A percentile compares a stretch with the other conserved stretches of the same genome.
phyloP scores from a whole-genome alignment of 1,284 basidiomycete genomes.

The Pseudozyma pruni region DNA sequence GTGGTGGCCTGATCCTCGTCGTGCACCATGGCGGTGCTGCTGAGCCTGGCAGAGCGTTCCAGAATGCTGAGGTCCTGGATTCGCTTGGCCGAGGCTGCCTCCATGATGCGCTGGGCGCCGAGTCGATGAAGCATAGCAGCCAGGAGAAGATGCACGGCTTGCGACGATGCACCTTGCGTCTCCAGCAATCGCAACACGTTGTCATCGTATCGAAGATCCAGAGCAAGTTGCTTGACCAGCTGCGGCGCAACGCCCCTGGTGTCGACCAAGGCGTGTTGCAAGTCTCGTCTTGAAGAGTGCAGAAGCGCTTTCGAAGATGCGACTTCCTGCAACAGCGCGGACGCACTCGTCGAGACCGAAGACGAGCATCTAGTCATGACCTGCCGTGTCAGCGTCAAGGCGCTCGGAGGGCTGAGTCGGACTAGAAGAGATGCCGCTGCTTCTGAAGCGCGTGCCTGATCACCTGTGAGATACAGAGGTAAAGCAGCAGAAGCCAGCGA shows the following conservation, averaged over 20 bases:
- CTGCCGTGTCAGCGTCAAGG: slow-evolving; percentile 14
- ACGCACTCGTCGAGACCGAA: slow-evolving; percentile 1
- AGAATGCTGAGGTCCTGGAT: slow-evolving; percentile 38
- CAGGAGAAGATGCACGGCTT: slow-evolving; percentile 18
- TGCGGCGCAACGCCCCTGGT: slow-evolving; percentile 12
- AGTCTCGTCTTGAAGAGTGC: background rate
- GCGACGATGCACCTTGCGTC: slow-evolving; percentile 1
- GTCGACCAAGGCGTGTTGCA: slow-evolving; percentile 10
- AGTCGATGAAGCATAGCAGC: slow-evolving; percentile 25
- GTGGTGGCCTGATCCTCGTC: slow-evolving; percentile 40
- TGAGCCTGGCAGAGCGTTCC: slow-evolving; percentile 38
- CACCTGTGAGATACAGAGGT: slow-evolving; percentile 15
- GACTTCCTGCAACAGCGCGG: slow-evolving; percentile 20
- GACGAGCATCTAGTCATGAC: slow-evolving; percentile 8
- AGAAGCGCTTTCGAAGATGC: slow-evolving; percentile 6
- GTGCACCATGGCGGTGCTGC: slow-evolving; percentile 22
- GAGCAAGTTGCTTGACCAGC: slow-evolving; percentile 14
- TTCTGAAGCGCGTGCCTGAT: slow-evolving; percentile 6
- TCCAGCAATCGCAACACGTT: slow-evolving; percentile 23
- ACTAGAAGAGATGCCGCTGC: slow-evolving; percentile 21
- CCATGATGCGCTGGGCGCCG: slow-evolving; percentile 9
- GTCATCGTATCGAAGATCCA: slow-evolving; percentile 43
- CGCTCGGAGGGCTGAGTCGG: slow-evolving; percentile 23
- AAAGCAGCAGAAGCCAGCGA: slow-evolving; percentile 20
- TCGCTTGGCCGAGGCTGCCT: slow-evolving; percentile 30